Evolutionary conservation across 2,329 filamentous ascomycete species (phyloP), one percentile per base, ranked within the genome.

Genomic region (Epichloe aotearoae): DNA sequence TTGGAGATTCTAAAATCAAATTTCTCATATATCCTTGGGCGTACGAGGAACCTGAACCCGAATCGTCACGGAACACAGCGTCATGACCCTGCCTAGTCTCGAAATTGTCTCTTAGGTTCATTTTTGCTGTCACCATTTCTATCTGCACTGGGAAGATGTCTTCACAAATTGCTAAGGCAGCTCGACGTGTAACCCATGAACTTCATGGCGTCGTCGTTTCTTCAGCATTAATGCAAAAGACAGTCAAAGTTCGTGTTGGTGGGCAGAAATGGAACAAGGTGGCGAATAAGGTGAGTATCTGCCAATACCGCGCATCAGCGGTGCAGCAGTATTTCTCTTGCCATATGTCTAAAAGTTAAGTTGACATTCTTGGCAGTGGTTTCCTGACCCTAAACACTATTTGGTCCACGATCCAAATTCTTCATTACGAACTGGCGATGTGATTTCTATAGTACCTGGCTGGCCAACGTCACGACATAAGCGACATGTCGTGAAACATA

Each of bases 401-500:
- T 79, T 91, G 33, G 86, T 90, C 38, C 84, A 88, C 71, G 87
- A 93, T 66, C 87, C 87, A 30, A 80, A 79, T 65, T 78, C 81
- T 58, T 88, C 84, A 26, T 75, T 89, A 38, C 76, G 82, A 52
- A 76, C 77, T 47, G 87, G 87, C 62, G 87, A 93, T 64, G 79
- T 91, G 3, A 79, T 93, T 30, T 75, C 80, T 55, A 86, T 91
- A 58, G 72, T 74, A 7, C 75, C 80, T 5, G 82, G 82, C 51
- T 82, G 76, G 75, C 78, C 79, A 49, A 79, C 77, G 6, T 81
- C 79, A 40, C 80, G 80, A 55, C 70, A 73, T 55, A 87, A 90
- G 59, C 78, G 80, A 26, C 85, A 91, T 60, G 81, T 90, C 37
- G 82, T 93, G 30, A 81, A 83, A 56, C 73, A 77, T 54, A 89